Evolutionary conservation across 1,139 yeast species (phyloP).

Genomic region (Yamadazyma sp.): DNA sequence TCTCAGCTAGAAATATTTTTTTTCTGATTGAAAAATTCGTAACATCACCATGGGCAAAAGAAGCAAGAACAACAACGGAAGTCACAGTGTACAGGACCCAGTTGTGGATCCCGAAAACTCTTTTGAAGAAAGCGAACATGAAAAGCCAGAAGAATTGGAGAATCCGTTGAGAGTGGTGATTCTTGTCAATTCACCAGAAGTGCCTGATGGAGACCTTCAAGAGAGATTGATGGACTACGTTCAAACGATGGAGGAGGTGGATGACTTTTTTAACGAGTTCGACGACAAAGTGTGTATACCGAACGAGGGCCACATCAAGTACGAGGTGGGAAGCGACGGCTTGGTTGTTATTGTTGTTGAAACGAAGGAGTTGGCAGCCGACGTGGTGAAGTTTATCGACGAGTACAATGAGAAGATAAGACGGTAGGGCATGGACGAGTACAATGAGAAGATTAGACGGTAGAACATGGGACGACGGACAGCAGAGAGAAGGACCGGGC

Average conservation of each 20-base stretch:
- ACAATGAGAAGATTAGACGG: too few species aligned
- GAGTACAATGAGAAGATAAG: conserved; percentile 22
- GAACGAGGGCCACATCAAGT: conserved; percentile 65
- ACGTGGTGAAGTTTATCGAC: conserved; percentile 39
- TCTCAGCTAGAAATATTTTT: conserved; percentile 1
- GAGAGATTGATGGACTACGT: conserved; percentile 47
- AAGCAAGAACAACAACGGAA: conserved; percentile 22
- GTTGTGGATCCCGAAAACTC: conserved; percentile 2
- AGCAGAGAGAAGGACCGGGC: too few species aligned
- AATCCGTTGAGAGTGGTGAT: conserved; percentile 44
- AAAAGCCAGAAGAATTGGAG: conserved; percentile 33
- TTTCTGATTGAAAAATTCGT: conserved; percentile 1
- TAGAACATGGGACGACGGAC: too few species aligned
- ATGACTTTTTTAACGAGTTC: conserved; percentile 60
- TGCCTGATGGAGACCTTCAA: conserved; percentile 46
- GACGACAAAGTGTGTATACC: conserved; percentile 64
- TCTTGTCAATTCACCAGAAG: conserved; percentile 37
- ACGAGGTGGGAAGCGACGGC: conserved; percentile 74
- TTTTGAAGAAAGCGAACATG: conserved; percentile 11
- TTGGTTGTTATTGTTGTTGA: conserved; percentile 61
- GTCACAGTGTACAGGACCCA: conserved; percentile 9
- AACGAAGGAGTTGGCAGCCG: conserved; percentile 27
- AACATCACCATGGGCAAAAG: conserved; percentile 11
- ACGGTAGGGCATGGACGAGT: too few species aligned
- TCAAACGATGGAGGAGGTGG: conserved; percentile 50